Percentiles rank a stretch among this genome's conserved stretches.
These are phyloP conservation scores for Fusarium pseudocircinatum DNA, from an alignment of 2,329 filamentous ascomycete species.

Conservation along the genomic window DNA sequence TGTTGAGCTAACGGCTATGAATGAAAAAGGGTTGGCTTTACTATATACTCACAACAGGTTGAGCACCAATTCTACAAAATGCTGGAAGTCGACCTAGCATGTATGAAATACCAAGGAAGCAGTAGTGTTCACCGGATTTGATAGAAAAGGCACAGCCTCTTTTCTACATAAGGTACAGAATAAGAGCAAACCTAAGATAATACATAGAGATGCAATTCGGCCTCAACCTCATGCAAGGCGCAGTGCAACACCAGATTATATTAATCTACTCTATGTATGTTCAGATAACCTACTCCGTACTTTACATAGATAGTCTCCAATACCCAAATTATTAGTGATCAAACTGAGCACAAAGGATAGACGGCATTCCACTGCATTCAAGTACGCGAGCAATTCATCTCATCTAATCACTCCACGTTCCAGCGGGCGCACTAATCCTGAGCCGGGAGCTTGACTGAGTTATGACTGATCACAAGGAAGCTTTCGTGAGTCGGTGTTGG, in stretches of 20 bases:
- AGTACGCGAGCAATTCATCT: not conserved
- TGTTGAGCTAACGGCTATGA: not conserved
- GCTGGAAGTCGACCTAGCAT: no score
- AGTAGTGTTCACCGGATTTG: not conserved
- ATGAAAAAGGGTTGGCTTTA: not conserved
- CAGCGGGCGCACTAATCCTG: slow-evolving; percentile 14
- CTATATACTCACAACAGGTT: not conserved
- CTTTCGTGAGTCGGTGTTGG: slow-evolving; percentile 1
- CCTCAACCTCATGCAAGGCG: not conserved
- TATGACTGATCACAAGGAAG: not conserved
- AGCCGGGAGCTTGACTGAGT: slow-evolving; percentile 6
- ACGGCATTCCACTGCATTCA: slow-evolving; percentile 15
- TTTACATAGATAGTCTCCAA: not conserved
- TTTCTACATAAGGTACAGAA: no score
- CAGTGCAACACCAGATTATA: not conserved
- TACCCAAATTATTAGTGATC: not conserved
- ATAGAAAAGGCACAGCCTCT: not conserved
- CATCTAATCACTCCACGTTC: slow-evolving; percentile 14
- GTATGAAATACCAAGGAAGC: not conserved
- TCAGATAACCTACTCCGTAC: not conserved
- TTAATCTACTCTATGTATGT: not conserved
- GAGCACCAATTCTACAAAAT: not conserved
- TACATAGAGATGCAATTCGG: not conserved
- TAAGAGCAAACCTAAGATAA: not conserved
- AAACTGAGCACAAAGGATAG: not conserved